These are phyloP conservation scores for Salix caprea DNA, from an alignment of 345 rosid genomes.

Conservation along the genomic window DNA sequence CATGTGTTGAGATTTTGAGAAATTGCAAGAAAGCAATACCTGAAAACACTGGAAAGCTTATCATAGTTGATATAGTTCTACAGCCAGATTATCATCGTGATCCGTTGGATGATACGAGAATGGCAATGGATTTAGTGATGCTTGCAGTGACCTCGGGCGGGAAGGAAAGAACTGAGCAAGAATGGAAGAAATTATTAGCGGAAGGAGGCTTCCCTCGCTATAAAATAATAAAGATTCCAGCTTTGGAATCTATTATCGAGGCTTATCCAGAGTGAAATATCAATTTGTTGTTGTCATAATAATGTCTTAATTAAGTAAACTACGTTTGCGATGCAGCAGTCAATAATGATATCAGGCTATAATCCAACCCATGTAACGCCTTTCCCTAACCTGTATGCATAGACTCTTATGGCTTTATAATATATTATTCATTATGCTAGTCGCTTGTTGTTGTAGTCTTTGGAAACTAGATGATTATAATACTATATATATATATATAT, in stretches of 20 bases:
- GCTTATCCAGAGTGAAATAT: conserved; percentile 12
- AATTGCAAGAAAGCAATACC: conserved; percentile 14
- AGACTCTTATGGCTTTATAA: too few species aligned
- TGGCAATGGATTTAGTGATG: conserved; percentile 24
- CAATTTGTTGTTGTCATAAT: too few species aligned
- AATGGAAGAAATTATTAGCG: conserved; percentile 32
- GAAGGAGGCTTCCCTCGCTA: conserved; percentile 33
- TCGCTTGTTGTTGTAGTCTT: too few species aligned
- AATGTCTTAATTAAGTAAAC: too few species aligned
- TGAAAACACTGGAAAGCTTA: conserved; percentile 20
- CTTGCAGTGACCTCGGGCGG: conserved; percentile 23
- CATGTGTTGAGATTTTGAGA: not conserved
- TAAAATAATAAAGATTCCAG: conserved; percentile 35
- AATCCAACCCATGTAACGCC: too few species aligned
- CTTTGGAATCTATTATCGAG: conserved; percentile 27
- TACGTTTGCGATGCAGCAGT: too few species aligned
- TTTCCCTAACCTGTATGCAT: too few species aligned
- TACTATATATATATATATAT: too few species aligned
- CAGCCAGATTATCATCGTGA: not conserved
- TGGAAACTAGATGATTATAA: too few species aligned
- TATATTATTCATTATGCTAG: too few species aligned
- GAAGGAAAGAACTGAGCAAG: conserved; percentile 29
- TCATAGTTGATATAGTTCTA: conserved; percentile 24
- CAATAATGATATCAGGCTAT: too few species aligned
- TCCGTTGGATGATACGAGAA: conserved; percentile 7